These are phyloP conservation scores for Talaromyces sp. DNA, from an alignment of 2,329 filamentous ascomycete species.

Conservation along the genomic window DNA sequence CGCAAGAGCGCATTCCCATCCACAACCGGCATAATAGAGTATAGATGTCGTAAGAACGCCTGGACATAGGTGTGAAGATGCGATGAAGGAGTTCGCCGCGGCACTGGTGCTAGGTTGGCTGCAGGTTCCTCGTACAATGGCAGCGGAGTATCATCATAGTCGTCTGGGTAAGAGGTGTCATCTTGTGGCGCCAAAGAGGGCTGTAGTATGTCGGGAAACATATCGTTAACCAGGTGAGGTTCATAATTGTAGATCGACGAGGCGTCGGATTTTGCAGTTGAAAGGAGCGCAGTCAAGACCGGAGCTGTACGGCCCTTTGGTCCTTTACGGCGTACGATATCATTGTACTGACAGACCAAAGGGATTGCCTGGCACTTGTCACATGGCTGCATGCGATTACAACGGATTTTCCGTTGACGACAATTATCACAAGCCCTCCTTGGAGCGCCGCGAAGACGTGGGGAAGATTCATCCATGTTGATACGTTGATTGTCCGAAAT, in stretches of 20 bases:
- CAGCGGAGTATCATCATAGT: not conserved
- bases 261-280: not conserved
- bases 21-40: not conserved
- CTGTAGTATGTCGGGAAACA: not conserved
- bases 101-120: not conserved
- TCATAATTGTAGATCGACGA: not conserved
- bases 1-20: not conserved
- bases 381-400: not conserved
- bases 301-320: not conserved
- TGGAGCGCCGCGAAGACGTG: not conserved
- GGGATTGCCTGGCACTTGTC: not conserved
- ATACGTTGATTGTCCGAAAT: not conserved
- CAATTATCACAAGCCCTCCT: slow-evolving; percentile 2
- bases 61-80: not conserved
- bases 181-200: not conserved
- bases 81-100: not conserved
- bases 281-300: not conserved
- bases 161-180: not conserved
- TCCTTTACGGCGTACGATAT: slow-evolving; percentile 1
- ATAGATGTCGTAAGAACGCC: not conserved
- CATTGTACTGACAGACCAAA: not conserved
- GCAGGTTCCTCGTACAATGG: not conserved
- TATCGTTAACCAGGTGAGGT: not conserved
- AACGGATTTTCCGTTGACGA: slow-evolving; percentile 5
- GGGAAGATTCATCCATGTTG: not conserved